Evolutionary conservation across 441 rosid species (phyloP).

Genomic region (Omphalea diandra): DNA sequence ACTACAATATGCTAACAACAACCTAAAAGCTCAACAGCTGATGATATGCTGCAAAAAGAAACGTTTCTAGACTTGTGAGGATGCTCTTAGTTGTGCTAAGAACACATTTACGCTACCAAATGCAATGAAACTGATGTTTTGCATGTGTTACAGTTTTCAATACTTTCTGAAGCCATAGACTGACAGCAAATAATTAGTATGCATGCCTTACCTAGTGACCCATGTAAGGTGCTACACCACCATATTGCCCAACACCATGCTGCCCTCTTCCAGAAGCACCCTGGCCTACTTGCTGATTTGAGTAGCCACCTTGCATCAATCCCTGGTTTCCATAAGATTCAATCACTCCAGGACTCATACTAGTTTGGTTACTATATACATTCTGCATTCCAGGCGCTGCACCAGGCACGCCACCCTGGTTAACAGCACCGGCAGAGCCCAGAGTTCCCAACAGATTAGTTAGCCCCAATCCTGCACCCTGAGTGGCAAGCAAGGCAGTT

Average conservation of each 20-base stretch:
- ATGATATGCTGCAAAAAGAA: too few species aligned
- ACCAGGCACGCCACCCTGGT: constrained; percentile 47
- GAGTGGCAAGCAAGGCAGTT: constrained; percentile 80
- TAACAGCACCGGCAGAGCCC: constrained; percentile 42
- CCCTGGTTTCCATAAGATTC: constrained; percentile 47
- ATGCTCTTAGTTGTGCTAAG: background rate
- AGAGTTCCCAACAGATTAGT: constrained; percentile 60
- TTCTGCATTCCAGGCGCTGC: constrained; percentile 29
- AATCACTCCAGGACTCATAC: constrained; percentile 35
- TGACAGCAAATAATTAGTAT: background rate
- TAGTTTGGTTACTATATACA: constrained; percentile 50
- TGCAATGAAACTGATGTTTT: background rate
- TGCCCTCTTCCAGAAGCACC: constrained; percentile 40
- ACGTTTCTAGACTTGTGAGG: background rate
- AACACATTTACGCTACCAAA: background rate
- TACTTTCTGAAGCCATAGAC: background rate
- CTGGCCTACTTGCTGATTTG: constrained; percentile 43
- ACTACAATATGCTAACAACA: too few species aligned
- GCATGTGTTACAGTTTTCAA: background rate
- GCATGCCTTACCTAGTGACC: constrained; percentile 37
- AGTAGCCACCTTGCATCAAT: constrained; percentile 34
- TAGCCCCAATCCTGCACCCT: constrained; percentile 78
- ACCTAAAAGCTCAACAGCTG: background rate
- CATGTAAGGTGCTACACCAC: constrained; percentile 44
- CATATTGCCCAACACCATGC: constrained; percentile 40